Evolutionary conservation across 805 yeast species (phyloP).

Genomic region (Clavispora vitiphila): DNA sequence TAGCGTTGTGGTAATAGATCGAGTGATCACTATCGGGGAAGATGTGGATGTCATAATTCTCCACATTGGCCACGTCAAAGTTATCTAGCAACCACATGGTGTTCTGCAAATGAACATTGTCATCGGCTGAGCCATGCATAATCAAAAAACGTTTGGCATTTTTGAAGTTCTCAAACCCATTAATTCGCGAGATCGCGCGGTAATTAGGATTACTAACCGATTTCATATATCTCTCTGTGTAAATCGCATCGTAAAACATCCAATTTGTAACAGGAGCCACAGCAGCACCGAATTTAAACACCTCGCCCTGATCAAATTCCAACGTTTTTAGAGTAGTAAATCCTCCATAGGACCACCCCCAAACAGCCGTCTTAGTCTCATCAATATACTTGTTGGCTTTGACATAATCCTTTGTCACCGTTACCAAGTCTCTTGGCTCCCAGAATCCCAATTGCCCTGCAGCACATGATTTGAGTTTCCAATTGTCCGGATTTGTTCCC

Average conservation of each 20-base stretch:
- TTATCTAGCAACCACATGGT: slow-evolving; percentile 57
- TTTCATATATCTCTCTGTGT: slow-evolving; percentile 75
- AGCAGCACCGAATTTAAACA: slow-evolving; percentile 71
- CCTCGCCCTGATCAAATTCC: slow-evolving; percentile 57
- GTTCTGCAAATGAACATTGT: slow-evolving; percentile 76
- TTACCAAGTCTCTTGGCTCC: slow-evolving; percentile 69
- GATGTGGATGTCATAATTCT: slow-evolving; percentile 78
- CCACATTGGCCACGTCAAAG: slow-evolving; percentile 48
- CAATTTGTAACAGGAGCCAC: slow-evolving; percentile 86
- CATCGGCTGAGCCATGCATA: slow-evolving; percentile 84
- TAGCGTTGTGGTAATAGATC: slow-evolving; percentile 76
- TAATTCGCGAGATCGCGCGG: slow-evolving; percentile 37
- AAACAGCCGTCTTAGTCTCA: slow-evolving; percentile 52
- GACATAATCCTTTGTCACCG: slow-evolving; percentile 48
- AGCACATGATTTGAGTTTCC: slow-evolving; percentile 59
- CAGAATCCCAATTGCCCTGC: slow-evolving; percentile 58
- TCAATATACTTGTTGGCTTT: slow-evolving; percentile 45
- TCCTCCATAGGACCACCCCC: slow-evolving; percentile 93
- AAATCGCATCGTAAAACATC: slow-evolving; percentile 69
- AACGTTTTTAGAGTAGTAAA: slow-evolving; percentile 69
- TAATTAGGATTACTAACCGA: slow-evolving; percentile 49
- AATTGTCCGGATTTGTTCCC: slow-evolving; percentile 78
- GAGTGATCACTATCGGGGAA: slow-evolving; percentile 94
- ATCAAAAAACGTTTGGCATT: slow-evolving; percentile 53
- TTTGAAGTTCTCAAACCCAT: slow-evolving; percentile 39